phyloP scores from a whole-genome alignment of 2,329 filamentous ascomycete species.

The Alternaria consortialis region DNA sequence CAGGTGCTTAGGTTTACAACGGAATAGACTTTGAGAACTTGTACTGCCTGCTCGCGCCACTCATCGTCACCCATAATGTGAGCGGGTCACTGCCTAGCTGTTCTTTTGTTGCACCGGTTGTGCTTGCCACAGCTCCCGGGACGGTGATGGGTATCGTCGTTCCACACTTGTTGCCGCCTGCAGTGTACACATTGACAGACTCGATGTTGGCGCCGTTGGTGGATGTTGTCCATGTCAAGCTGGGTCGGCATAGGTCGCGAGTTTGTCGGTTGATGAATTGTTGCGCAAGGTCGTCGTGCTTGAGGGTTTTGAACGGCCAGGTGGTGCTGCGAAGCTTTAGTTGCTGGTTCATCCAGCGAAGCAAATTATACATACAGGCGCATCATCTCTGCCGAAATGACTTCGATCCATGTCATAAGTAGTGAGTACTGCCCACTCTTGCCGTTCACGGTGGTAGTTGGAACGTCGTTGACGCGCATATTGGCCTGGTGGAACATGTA shows the following conservation, averaged over 20 bases:
- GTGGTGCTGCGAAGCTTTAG: conserved; percentile 37
- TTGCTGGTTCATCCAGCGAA: not conserved
- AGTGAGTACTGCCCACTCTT: conserved; percentile 60
- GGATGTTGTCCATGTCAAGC: conserved; percentile 57
- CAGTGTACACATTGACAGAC: conserved; percentile 59
- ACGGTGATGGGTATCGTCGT: conserved; percentile 65
- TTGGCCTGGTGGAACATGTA: conserved; percentile 75
- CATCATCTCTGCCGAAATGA: conserved; percentile 62
- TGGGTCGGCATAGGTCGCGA: conserved; percentile 63
- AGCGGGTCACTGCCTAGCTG: conserved; percentile 60
- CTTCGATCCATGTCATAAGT: conserved; percentile 67
- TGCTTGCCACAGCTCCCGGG: conserved; percentile 56
- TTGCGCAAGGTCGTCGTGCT: conserved; percentile 64
- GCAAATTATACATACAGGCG: conserved; percentile 52
- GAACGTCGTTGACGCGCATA: conserved; percentile 60
- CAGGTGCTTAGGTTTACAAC: conserved; percentile 27
- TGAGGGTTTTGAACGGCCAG: conserved; percentile 65
- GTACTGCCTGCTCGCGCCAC: conserved; percentile 47
- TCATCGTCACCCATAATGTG: conserved; percentile 53
- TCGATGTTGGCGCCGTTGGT: conserved; percentile 57
- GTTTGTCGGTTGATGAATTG: conserved; percentile 63
- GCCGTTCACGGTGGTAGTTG: conserved; percentile 59
- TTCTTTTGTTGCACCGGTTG: conserved; percentile 58
- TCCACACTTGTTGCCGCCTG: conserved; percentile 61
- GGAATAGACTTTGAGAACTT: conserved; percentile 39